Percentiles rank a stretch among this genome's conserved stretches.
These are phyloP conservation scores for Huntiella bhutanensis DNA, from an alignment of 2,329 filamentous ascomycete species.

Conservation along the genomic window DNA sequence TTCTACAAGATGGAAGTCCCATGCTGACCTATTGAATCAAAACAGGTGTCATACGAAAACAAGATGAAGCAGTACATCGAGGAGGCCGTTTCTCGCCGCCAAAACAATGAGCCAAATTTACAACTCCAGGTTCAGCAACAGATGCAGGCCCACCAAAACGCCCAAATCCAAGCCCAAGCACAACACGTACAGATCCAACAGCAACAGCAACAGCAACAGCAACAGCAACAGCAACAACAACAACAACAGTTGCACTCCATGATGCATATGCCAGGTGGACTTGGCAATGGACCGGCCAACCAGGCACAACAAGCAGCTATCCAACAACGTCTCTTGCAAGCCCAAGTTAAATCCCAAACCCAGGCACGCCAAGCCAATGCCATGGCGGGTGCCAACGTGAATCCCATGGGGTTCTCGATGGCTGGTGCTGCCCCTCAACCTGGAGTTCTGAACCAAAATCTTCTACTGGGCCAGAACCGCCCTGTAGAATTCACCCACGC, in stretches of 20 bases:
- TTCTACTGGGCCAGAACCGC: slow-evolving; percentile 16
- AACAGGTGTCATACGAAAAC: slow-evolving; percentile 31
- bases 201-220: slow-evolving; percentile 16
- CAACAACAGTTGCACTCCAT: slow-evolving; percentile 21
- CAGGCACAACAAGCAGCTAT: no score
- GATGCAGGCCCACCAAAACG: slow-evolving; percentile 9
- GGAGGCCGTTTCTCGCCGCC: slow-evolving; percentile 32
- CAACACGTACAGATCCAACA: slow-evolving; percentile 17
- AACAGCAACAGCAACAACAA: slow-evolving; percentile 6
- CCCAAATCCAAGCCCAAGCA: slow-evolving; percentile 11
- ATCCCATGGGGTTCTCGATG: no score
- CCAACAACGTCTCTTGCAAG: no score
- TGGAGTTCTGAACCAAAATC: neutral
- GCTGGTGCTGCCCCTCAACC: no score
- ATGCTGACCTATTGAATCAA: neutral
- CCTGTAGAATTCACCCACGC: slow-evolving; percentile 4
- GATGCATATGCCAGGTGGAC: slow-evolving; percentile 16
- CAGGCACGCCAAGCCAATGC: no score
- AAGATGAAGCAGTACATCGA: slow-evolving; percentile 26
- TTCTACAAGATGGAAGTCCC: neutral
- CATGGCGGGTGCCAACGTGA: no score
- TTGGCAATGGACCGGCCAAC: slow-evolving; percentile 1
- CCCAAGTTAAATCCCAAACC: no score
- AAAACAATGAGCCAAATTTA: slow-evolving; percentile 29
- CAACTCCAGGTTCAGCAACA: slow-evolving; percentile 13